Base-by-base conservation (phyloP, 768 basidiomycete genomes). In the Kwoniella sp. region DNA sequence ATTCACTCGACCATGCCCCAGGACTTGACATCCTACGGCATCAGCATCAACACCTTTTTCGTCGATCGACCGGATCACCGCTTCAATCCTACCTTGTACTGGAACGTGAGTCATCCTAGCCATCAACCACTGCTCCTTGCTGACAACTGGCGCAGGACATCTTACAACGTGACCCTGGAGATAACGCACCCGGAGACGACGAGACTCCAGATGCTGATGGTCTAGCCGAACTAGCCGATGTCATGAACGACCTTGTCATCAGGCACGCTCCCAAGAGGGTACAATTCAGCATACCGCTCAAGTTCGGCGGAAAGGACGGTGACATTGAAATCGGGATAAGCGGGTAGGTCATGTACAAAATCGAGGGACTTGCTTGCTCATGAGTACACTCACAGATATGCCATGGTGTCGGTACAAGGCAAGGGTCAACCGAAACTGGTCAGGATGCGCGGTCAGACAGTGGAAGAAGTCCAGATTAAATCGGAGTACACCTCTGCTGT, bases 381-480 rank as follows among this genome's bases (percentile, higher is more conserved):
- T 38, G n/a, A 48, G 25, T 44, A 53, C 40, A 53, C n/a, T 29
- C 28, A 15, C 59, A 95, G 90, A 40, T 99, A 93, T 72, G 85
- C 88, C 8, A 75, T 93, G 37, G 80, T 98, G 14, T 88, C 88
- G 1, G 85, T 91, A 65, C 89, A 92, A 75, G 87, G 81, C 71
- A 92, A 86, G 73, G 87, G 88, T 0, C 47, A 78, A 4, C 86
- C 89, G 71, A 86, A 82, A 67, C 88, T 89, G 65, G 91, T 95
- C 55, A 81, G 83, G 29, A 65, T 88, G 88, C 65, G 79, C 82
- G 51, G 89, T 83, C 40, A 84, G 84, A 67, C 78, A 79, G 55
- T 85, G 84, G 84, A 87, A 86, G 84, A 87, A 45, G 89, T 85
- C 0, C 76, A 79, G 36, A 79, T 79, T 44, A 82, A 82, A 66